Percentiles rank a stretch among this genome's conserved stretches.
Evolutionary conservation across 2,329 filamentous ascomycete genomes (phyloP).

Genomic region (Talaromyces sp.): DNA sequence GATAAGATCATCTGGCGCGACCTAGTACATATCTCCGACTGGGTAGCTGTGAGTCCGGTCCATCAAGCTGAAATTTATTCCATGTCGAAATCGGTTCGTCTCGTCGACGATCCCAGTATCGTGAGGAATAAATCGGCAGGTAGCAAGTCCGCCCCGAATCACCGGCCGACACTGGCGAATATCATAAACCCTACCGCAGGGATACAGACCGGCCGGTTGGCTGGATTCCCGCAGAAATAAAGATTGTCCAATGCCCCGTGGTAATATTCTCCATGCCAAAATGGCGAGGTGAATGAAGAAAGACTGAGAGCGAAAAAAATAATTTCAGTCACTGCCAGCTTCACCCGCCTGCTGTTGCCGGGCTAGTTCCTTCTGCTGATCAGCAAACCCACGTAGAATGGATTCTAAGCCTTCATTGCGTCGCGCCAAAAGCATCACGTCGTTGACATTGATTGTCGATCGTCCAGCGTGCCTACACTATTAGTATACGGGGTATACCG

Average conservation of each 20-base stretch:
- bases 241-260: too few species aligned
- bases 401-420: slow-evolving; percentile 80
- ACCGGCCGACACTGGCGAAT: too few species aligned
- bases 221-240: neutral
- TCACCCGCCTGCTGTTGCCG: slow-evolving; percentile 1
- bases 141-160: neutral
- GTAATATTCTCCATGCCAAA: neutral
- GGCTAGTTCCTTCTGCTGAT: slow-evolving; percentile 18
- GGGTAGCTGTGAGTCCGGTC: neutral
- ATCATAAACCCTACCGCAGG: neutral
- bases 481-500: neutral
- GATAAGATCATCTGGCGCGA: too few species aligned
- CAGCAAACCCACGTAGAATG: slow-evolving; percentile 54
- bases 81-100: neutral
- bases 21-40: neutral
- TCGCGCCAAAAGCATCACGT: slow-evolving; percentile 80
- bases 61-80: neutral
- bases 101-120: neutral
- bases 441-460: slow-evolving; percentile 73
- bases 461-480: slow-evolving; percentile 70
- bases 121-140: neutral
- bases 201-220: too few species aligned
- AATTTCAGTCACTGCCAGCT: slow-evolving; percentile 8
- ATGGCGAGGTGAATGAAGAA: neutral
- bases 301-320: neutral